These are phyloP conservation scores for Aspergillus caelatus DNA, from an alignment of 2,329 filamentous ascomycete species.

Conservation along the genomic window DNA sequence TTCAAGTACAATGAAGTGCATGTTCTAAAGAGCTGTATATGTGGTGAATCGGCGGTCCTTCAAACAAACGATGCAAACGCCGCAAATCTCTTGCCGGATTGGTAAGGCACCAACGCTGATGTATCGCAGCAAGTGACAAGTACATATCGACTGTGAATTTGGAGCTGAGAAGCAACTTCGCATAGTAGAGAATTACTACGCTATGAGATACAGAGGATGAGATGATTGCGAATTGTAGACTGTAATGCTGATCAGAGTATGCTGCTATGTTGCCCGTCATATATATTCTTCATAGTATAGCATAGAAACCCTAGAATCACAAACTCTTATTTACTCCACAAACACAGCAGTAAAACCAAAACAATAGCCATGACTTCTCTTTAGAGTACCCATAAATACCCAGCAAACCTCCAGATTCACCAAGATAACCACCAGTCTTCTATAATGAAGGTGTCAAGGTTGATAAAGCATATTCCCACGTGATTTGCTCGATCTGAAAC, in stretches of 20 bases:
- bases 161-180: background rate
- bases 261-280: background rate
- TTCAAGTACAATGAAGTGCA: background rate
- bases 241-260: background rate
- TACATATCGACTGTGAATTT: background rate
- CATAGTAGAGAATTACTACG: background rate
- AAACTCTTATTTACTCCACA: background rate
- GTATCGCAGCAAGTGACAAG: background rate
- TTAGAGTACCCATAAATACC: no score
- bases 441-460: no score
- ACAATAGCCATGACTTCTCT: background rate
- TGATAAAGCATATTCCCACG: no score
- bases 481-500: background rate
- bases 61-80: conserved; percentile 4
- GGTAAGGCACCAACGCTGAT: conserved; percentile 1
- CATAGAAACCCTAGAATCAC: background rate
- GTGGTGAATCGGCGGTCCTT: background rate
- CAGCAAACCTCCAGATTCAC: background rate
- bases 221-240: background rate
- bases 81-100: background rate
- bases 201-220: background rate
- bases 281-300: background rate
- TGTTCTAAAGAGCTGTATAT: background rate
- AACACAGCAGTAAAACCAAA: background rate
- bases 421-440: background rate